A percentile compares a stretch with the other conserved stretches of the same genome.
Evolutionary conservation across 2,329 filamentous ascomycete genomes (phyloP).

Genomic region (Arthrobotrys musiformis): DNA sequence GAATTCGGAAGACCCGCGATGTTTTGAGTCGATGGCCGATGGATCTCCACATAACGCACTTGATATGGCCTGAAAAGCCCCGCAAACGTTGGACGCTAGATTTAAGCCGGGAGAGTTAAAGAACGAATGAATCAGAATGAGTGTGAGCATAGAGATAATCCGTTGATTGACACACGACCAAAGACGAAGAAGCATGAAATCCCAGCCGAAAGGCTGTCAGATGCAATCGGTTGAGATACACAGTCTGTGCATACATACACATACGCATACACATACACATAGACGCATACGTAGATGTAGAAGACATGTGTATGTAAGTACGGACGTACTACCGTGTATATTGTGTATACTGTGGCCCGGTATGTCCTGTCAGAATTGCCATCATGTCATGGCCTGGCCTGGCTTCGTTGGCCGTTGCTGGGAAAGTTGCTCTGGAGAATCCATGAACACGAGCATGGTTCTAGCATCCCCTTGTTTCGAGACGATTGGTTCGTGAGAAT

Average conservation of each 20-base stretch:
- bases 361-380: conserved; percentile 9
- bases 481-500: conserved; percentile 36
- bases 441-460: conserved; percentile 28
- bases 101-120: background rate
- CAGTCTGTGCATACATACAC: background rate
- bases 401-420: conserved; percentile 2
- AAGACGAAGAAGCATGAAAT: conserved; percentile 8
- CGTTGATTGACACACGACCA: conserved; percentile 31
- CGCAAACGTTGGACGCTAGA: conserved; percentile 6
- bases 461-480: conserved; percentile 30
- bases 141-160: conserved; percentile 27
- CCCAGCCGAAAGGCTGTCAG: conserved; percentile 25
- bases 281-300: background rate
- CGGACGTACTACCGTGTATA: background rate
- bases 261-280: too few relatives aligned
- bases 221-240: conserved; percentile 35
- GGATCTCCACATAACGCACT: background rate
- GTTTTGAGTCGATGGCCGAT: background rate
- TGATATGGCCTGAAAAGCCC: conserved; percentile 15
- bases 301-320: background rate
- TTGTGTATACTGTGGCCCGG: conserved; percentile 17
- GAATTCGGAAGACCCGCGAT: background rate
- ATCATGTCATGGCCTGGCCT: conserved; percentile 15
- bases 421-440: conserved; percentile 38
- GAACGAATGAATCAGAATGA: conserved; percentile 7